A percentile compares a stretch with the other conserved stretches of the same genome.
These are phyloP conservation scores for Solanum hybrid DNA, from an alignment of 305 asterid species.

Conservation along the genomic window DNA sequence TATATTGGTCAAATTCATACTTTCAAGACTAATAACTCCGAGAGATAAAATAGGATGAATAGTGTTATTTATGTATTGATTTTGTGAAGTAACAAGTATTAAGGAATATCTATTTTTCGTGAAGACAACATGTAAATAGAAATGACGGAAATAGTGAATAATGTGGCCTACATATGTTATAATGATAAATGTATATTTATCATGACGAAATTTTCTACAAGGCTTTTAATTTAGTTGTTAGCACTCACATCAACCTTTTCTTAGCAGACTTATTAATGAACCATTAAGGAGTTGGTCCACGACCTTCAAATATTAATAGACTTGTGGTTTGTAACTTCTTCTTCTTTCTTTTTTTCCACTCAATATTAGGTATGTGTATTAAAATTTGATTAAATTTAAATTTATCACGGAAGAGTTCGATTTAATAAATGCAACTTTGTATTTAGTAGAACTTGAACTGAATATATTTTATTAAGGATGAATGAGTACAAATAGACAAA, in stretches of 20 bases:
- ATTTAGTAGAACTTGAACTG: no score
- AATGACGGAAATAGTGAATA: not conserved
- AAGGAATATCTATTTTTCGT: accelerated
- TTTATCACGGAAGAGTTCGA: no score
- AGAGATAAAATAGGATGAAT: accelerated
- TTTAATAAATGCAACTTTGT: no score
- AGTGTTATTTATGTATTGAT: no score
- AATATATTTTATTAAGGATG: no score
- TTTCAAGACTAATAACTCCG: no score
- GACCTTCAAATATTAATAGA: not conserved
- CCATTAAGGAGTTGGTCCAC: not conserved
- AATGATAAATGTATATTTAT: not conserved
- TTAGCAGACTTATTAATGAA: not conserved
- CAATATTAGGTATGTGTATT: no score
- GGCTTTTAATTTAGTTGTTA: not conserved
- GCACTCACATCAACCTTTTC: not conserved
- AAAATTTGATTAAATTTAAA: no score
- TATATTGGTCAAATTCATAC: not conserved
- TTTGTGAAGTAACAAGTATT: not conserved
- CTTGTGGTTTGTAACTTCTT: not conserved
- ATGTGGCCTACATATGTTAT: not conserved
- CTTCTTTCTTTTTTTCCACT: not conserved
- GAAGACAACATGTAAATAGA: not conserved
- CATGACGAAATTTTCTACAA: not conserved
- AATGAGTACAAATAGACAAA: no score